Evolutionary conservation across 2,329 filamentous ascomycete species (phyloP).

Genomic region (Talaromyces albobiverticillius): DNA sequence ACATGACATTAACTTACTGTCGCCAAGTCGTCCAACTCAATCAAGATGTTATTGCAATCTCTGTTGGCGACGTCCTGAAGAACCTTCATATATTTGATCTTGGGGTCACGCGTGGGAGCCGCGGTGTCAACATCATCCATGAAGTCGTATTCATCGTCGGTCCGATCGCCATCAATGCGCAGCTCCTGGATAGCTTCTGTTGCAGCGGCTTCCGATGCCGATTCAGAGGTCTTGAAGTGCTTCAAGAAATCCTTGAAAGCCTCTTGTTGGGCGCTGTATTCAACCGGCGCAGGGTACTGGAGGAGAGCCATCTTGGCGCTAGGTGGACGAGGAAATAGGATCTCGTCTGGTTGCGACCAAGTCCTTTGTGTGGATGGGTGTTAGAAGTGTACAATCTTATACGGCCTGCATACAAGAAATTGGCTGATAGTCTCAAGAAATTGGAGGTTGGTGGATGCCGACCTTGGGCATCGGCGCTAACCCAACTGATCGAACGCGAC

Average conservation of each 20-base stretch:
- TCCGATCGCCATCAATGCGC: constrained; percentile 80
- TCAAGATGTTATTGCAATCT: constrained; percentile 69
- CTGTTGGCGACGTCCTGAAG: constrained; percentile 86
- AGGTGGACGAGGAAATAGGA: constrained; percentile 15
- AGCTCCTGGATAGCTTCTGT: constrained; percentile 80
- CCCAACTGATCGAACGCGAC: constrained; percentile 21
- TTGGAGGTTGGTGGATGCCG: constrained; percentile 18
- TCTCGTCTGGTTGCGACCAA: constrained; percentile 6
- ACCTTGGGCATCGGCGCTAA: constrained; percentile 12
- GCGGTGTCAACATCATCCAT: constrained; percentile 76
- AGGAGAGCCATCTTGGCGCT: constrained; percentile 73
- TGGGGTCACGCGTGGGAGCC: constrained; percentile 50
- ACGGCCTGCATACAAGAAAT: constrained; percentile 11
- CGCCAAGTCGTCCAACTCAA: constrained; percentile 86
- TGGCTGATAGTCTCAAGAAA: constrained; percentile 7
- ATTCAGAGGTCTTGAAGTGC: constrained; percentile 75
- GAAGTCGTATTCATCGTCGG: constrained; percentile 88
- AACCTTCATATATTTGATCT: constrained; percentile 83
- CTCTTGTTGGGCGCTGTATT: constrained; percentile 80
- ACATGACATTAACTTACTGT: constrained; percentile 49
- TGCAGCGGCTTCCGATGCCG: constrained; percentile 63
- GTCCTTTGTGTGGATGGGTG: not conserved
- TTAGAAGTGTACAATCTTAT: constrained; percentile 1
- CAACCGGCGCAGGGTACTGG: constrained; percentile 72
- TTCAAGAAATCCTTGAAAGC: constrained; percentile 83